Evolutionary conservation across 192 early-diverging fungal species (phyloP).

Genomic region (Podila epigama): DNA sequence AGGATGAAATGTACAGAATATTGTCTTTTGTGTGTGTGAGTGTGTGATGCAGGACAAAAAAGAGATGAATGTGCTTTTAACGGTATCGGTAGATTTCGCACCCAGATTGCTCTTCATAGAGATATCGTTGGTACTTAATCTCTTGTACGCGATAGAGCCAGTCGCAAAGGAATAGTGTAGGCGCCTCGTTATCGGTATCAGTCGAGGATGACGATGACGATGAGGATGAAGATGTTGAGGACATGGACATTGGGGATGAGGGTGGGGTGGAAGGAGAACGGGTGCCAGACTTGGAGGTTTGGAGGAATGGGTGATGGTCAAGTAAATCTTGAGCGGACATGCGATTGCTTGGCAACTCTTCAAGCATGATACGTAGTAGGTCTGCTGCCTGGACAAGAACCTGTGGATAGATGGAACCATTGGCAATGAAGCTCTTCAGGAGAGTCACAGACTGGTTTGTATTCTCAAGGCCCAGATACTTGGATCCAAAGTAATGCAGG

Average conservation of each 20-base stretch:
- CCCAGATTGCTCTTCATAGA: constrained; percentile 24
- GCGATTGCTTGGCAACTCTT: constrained; percentile 32
- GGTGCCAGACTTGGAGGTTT: too few species aligned
- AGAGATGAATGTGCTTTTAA: neutral
- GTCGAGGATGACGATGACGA: neutral
- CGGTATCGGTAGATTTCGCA: constrained; percentile 48
- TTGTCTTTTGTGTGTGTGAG: too few species aligned
- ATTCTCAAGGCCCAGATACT: constrained; percentile 54
- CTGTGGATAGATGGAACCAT: constrained; percentile 23
- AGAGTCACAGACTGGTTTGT: constrained; percentile 31
- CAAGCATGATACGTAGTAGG: constrained; percentile 29
- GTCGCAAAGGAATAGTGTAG: constrained; percentile 39
- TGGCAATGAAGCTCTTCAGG: constrained; percentile 35
- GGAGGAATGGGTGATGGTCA: constrained; percentile 33
- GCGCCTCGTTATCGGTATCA: neutral
- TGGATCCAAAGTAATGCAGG: constrained; percentile 75
- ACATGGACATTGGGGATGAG: neutral
- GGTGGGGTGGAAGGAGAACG: neutral
- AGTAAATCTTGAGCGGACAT: constrained; percentile 33
- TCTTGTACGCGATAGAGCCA: constrained; percentile 46
- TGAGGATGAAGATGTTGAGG: neutral
- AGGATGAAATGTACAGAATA: too few species aligned
- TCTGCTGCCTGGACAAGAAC: constrained; percentile 36
- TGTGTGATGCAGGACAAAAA: too few species aligned
- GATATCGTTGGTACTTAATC: constrained; percentile 47